phyloP scores from a whole-genome alignment of 202 grass and related monocot species.

The Brachypodium distachyon region DNA sequence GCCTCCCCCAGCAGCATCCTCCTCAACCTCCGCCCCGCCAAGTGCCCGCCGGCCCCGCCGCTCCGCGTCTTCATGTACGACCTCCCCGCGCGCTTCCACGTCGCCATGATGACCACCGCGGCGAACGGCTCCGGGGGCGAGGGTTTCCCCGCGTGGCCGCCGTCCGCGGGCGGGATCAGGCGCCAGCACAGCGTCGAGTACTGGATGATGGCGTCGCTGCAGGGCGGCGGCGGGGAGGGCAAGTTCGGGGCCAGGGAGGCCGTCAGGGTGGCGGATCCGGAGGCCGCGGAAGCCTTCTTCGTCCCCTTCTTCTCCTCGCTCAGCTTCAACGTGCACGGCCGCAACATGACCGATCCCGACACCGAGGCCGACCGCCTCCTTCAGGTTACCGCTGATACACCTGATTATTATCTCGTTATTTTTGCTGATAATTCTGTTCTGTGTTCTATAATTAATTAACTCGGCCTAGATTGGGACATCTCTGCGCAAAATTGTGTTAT shows the following conservation, averaged over 20 bases:
- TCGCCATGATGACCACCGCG: slow-evolving; percentile 47
- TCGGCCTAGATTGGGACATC: neutral
- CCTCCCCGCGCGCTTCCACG: slow-evolving; percentile 73
- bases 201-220: slow-evolving; percentile 93
- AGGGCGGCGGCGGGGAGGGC: neutral
- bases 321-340: slow-evolving; percentile 94
- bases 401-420: neutral
- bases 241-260: slow-evolving; percentile 35
- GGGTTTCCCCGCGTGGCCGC: slow-evolving; percentile 61
- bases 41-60: slow-evolving; percentile 33
- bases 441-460: neutral
- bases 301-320: slow-evolving; percentile 98
- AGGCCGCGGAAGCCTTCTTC: slow-evolving; percentile 82
- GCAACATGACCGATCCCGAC: slow-evolving; percentile 95
- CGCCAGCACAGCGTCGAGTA: slow-evolving; percentile 95
- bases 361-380: slow-evolving; percentile 76
- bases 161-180: slow-evolving; percentile 52
- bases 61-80: slow-evolving; percentile 87
- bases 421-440: neutral
- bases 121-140: neutral
- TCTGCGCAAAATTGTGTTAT: neutral
- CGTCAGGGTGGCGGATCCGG: slow-evolving; percentile 69
- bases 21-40: slow-evolving; percentile 46
- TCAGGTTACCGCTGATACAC: slow-evolving; percentile 37
- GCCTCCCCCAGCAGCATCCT: slow-evolving; percentile 30